Evolutionary conservation across 2,329 filamentous ascomycete genomes (phyloP).

Genomic region (Nigrospora oryzae): DNA sequence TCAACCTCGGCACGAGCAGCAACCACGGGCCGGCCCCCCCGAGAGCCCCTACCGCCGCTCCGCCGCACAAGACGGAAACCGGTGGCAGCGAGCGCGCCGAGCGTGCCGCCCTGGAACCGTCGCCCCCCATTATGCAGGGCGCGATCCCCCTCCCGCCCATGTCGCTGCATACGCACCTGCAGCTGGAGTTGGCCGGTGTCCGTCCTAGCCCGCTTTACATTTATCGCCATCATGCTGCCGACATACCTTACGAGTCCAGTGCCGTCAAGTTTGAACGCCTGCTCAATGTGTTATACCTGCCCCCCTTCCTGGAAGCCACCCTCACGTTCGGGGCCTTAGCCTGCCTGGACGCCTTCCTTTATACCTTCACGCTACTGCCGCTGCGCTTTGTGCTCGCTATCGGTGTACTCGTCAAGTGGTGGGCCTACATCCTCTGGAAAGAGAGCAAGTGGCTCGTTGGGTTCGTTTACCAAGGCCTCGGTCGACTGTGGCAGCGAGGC

Average conservation of each 20-base stretch:
- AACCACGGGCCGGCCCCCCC: neutral
- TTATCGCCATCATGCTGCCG: constrained; percentile 45
- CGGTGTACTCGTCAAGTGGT: constrained; percentile 69
- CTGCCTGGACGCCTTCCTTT: constrained; percentile 92
- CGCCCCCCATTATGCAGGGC: constrained; percentile 40
- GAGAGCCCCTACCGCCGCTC: constrained; percentile 6
- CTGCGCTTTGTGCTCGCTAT: constrained; percentile 79
- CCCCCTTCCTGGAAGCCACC: constrained; percentile 73
- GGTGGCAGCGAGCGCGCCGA: neutral
- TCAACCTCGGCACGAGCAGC: constrained; percentile 29
- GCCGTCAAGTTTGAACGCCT: constrained; percentile 87
- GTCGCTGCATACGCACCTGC: constrained; percentile 57
- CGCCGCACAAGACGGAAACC: constrained; percentile 6
- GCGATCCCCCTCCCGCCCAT: constrained; percentile 56
- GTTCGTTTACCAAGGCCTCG: constrained; percentile 74
- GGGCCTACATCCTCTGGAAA: constrained; percentile 61
- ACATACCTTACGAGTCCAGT: constrained; percentile 80
- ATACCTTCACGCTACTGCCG: constrained; percentile 91
- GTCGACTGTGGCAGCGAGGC: constrained; percentile 64
- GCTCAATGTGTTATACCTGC: constrained; percentile 78
- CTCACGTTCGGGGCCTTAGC: constrained; percentile 83
- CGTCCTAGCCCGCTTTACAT: constrained; percentile 59
- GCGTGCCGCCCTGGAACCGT: constrained; percentile 14
- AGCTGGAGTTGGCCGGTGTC: constrained; percentile 55
- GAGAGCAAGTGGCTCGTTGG: constrained; percentile 64